Percentiles rank a stretch among this genome's conserved stretches.
Evolutionary conservation across 306 rosid species (phyloP).

Genomic region (Aeschynomene evenia): DNA sequence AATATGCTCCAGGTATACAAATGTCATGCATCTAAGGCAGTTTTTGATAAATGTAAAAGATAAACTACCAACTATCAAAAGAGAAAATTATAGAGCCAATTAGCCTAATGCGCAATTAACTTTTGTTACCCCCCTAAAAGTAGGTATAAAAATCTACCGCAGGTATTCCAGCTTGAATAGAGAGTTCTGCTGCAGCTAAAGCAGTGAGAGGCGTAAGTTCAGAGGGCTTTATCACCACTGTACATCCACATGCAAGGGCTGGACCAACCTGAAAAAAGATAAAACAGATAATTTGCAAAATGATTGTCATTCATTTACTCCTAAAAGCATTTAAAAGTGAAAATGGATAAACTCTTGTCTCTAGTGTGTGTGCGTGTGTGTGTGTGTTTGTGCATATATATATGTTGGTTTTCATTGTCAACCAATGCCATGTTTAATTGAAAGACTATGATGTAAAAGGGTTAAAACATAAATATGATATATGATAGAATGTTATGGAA

Average conservation of each 20-base stretch:
- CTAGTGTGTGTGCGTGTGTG: no score
- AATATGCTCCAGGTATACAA: slow-evolving; percentile 13
- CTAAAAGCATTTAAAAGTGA: slow-evolving; percentile 12
- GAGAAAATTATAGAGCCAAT: neutral
- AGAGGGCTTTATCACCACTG: slow-evolving; percentile 93
- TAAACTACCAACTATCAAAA: neutral
- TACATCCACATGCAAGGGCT: slow-evolving; percentile 98
- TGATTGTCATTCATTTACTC: slow-evolving; percentile 2
- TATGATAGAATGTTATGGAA: no score
- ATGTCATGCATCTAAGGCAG: neutral
- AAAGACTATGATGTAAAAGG: no score
- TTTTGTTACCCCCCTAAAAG: neutral
- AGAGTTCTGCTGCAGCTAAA: slow-evolving; percentile 94
- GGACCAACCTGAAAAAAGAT: slow-evolving; percentile 82
- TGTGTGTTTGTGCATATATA: no score
- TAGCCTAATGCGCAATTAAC: slow-evolving; percentile 5
- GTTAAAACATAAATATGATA: no score
- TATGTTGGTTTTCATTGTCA: no score
- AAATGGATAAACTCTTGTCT: slow-evolving; percentile 19
- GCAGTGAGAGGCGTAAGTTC: slow-evolving; percentile 97
- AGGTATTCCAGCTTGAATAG: slow-evolving; percentile 97
- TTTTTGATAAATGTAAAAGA: slow-evolving; percentile 7
- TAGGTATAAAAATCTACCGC: slow-evolving; percentile 50
- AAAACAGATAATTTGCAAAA: slow-evolving; percentile 18
- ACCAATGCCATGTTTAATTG: no score